Evolutionary conservation across 257 asterid species (phyloP), one percentile per base, ranked within the genome.

Genomic region (Salvia miltiorrhiza): DNA sequence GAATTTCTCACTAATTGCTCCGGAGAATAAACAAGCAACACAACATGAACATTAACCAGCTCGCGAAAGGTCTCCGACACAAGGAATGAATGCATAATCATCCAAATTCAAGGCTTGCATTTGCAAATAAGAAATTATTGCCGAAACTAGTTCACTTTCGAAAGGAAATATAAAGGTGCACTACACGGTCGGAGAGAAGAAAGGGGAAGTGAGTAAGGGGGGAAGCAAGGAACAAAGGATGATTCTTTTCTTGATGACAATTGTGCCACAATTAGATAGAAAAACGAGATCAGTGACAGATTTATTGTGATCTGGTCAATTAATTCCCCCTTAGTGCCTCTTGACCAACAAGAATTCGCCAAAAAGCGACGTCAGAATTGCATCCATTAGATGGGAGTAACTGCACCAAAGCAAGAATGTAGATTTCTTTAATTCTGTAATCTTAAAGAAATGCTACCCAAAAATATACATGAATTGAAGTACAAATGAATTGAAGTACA

Each of bases 331-430:
- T 37, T 16, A 0, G 20, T 60, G 69, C 76, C 48, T 17, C 57
- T 35, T 52, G 39, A 54, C 50, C 50, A 43, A 52, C 64, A 35
- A 49, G 76, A 64, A 53, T 30, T 30, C 52, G 28, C 65, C 56
- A 41, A 40, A 14, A 63, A 0, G 56, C 58, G n/a, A 41, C 24
- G 48, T 39, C 77, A 19, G 49, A 19, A n/a, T 60, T 59, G 68
- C 69, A 61, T 21, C 55, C 63, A 7, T 49, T 5, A 8, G 69
- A 61, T 23, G 63, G 60, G 24, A 24, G 41, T 43, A 54, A 30
- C 71, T 72, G 77, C 77, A 63, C 40, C 65, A 28, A 72, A 52
- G 56, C 21, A n/a, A 33, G 23, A 14, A 33, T 9, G 9, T 11
- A 37, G 17, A 16, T n/a, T n/a, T n/a, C n/a, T n/a, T n/a, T n/a